Evolutionary conservation across 1,139 yeast genomes (phyloP).

Genomic region (Williopsis jadinii): DNA sequence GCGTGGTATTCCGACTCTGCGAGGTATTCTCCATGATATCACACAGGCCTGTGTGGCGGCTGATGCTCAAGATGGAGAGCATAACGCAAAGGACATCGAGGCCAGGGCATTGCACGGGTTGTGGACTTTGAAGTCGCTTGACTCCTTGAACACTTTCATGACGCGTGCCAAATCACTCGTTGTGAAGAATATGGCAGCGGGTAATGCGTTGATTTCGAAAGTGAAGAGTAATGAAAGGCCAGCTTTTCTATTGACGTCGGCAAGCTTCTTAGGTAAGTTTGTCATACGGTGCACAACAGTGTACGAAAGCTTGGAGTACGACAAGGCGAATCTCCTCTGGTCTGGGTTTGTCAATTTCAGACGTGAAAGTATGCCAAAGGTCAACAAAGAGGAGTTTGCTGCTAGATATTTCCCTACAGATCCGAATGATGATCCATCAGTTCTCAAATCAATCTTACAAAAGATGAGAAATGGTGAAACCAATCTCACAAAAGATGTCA

Average conservation of each 20-base stretch:
- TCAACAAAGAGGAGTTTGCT: constrained; percentile 6
- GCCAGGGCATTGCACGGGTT: constrained; percentile 20
- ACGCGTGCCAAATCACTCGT: constrained; percentile 21
- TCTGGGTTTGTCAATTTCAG: constrained; percentile 47
- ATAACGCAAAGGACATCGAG: constrained; percentile 22
- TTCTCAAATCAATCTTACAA: constrained; percentile 3
- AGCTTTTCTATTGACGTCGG: constrained; percentile 23
- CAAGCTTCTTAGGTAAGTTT: constrained; percentile 37
- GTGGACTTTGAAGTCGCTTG: constrained; percentile 23
- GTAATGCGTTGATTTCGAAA: constrained; percentile 9
- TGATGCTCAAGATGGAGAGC: constrained; percentile 16
- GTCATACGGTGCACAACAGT: constrained; percentile 38
- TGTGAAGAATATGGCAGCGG: constrained; percentile 20
- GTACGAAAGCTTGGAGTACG: constrained; percentile 50
- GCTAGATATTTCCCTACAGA: constrained; percentile 19
- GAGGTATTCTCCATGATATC: constrained; percentile 13
- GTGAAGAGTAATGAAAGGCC: constrained; percentile 11
- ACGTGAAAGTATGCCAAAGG: constrained; percentile 25
- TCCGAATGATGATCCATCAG: constrained; percentile 16
- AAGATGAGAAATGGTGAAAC: background rate
- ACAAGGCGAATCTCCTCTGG: constrained; percentile 48
- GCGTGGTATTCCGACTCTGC: constrained; percentile 16
- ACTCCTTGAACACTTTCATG: constrained; percentile 26
- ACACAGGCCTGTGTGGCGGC: constrained; percentile 13
- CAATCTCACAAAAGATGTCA: constrained; percentile 8